Conservation (phyloP, 2,329 filamentous ascomycete species). For the Ophiostoma australiae region DNA sequence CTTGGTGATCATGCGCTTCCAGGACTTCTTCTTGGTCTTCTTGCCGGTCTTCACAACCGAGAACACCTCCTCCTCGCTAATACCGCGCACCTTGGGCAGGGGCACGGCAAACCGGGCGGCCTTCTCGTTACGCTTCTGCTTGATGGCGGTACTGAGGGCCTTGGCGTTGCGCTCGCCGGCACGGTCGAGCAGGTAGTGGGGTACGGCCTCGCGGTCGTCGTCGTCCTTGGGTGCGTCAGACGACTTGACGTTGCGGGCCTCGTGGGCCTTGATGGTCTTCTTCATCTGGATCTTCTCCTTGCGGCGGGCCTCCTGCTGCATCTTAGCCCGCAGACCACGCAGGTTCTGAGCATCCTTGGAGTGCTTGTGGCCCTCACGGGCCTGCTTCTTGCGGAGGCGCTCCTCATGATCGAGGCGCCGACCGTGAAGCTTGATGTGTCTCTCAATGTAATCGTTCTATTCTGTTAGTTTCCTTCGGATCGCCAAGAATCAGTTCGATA, state of each 20-base stretch:
- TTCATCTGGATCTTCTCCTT: conserved; percentile 98
- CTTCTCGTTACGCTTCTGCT: conserved; percentile 92
- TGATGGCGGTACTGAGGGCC: conserved; percentile 72
- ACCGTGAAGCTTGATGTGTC: conserved; percentile 61
- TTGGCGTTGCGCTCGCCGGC: conserved; percentile 41
- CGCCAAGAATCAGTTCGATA: not conserved
- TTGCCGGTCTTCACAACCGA: conserved; percentile 90
- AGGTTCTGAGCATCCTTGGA: conserved; percentile 91
- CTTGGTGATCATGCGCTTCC: conserved; percentile 67
- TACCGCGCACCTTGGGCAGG: conserved; percentile 87
- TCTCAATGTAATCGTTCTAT: conserved; percentile 80
- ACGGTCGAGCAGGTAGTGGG: conserved; percentile 92
- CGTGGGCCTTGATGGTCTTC: conserved; percentile 89
- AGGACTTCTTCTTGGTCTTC: conserved; percentile 53
- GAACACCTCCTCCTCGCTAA: conserved; percentile 83
- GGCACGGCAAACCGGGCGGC: conserved; percentile 90
- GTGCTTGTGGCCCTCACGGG: conserved; percentile 82
- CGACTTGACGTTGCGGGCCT: conserved; percentile 93
- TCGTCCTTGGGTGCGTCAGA: conserved; percentile 54
- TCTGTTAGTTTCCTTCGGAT: not conserved
- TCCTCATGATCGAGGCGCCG: conserved; percentile 71
- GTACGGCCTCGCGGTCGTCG: conserved; percentile 75
- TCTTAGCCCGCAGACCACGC: conserved; percentile 84
- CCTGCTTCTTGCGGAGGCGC: conserved; percentile 76
- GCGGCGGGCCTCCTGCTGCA: conserved; percentile 87